Evolutionary conservation across 495 filamentous ascomycete species (phyloP).

Genomic region (Penicillium flavigenum): DNA sequence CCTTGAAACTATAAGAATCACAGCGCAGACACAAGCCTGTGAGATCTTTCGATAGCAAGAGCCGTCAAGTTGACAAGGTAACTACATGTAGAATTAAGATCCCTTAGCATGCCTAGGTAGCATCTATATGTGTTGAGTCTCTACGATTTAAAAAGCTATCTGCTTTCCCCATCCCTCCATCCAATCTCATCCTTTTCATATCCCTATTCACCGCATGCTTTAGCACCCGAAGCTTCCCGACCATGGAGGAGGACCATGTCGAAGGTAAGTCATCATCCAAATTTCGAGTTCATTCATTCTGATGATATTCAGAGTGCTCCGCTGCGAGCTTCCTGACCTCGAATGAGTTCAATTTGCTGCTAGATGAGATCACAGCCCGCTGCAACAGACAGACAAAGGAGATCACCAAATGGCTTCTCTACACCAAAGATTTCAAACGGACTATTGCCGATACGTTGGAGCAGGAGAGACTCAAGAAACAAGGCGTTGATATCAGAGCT

Average conservation of each 20-base stretch:
- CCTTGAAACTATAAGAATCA: not conserved
- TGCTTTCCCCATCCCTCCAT: not conserved
- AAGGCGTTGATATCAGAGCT: not conserved
- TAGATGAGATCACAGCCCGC: not conserved
- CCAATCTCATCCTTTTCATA: not conserved
- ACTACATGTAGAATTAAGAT: not conserved
- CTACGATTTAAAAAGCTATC: not conserved
- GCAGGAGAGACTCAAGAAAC: not conserved
- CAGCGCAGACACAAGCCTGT: not conserved
- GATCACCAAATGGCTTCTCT: conserved; percentile 6
- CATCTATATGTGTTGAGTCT: not conserved
- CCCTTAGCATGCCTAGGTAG: not conserved
- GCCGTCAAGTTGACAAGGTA: not conserved
- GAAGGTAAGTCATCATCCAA: not conserved
- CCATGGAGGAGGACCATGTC: not conserved
- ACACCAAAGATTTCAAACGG: not conserved
- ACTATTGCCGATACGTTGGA: not conserved
- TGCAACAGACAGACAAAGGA: conserved; percentile 1
- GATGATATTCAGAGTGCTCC: not conserved
- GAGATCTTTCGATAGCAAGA: not conserved
- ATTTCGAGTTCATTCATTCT: not conserved
- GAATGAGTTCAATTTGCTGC: not conserved
- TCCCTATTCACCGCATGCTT: not conserved
- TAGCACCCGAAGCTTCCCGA: not conserved
- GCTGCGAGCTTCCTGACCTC: not conserved